Conservation (phyloP, 176 grass and related monocot species). For the Rhynchospora pubera region DNA sequence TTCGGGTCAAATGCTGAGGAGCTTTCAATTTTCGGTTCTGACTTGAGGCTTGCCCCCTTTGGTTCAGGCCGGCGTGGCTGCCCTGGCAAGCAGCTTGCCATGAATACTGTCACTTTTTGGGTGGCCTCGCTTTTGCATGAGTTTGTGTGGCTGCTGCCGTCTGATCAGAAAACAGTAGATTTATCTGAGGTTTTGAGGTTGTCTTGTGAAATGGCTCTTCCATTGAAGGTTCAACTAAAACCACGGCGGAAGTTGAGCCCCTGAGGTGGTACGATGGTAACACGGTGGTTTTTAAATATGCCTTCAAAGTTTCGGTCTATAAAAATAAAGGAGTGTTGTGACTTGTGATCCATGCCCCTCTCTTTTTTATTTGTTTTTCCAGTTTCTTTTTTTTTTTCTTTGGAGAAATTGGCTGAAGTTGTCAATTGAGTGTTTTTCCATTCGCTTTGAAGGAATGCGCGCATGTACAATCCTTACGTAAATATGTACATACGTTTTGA, state of each 20-base stretch:
- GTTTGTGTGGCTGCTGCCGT: slow-evolving; percentile 31
- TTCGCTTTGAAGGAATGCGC: too few species aligned
- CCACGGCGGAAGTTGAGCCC: not conserved
- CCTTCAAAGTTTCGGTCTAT: too few species aligned
- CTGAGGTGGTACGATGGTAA: not conserved
- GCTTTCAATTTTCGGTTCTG: slow-evolving; percentile 42
- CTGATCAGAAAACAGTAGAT: slow-evolving; percentile 11
- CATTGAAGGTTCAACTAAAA: slow-evolving; percentile 34
- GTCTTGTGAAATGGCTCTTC: slow-evolving; percentile 79
- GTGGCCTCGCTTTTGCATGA: slow-evolving; percentile 70
- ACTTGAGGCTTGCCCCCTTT: slow-evolving; percentile 74
- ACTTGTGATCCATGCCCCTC: too few species aligned
- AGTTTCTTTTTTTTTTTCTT: not conserved
- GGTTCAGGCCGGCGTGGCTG: slow-evolving; percentile 66
- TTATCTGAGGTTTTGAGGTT: slow-evolving; percentile 68
- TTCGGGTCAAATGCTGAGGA: not conserved
- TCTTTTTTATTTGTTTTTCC: not conserved
- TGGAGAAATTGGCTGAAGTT: not conserved
- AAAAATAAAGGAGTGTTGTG: too few species aligned
- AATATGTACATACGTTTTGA: too few species aligned
- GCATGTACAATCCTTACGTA: too few species aligned
- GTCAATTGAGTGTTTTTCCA: too few species aligned
- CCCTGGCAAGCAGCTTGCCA: slow-evolving; percentile 74
- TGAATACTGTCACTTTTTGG: slow-evolving; percentile 75
- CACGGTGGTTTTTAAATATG: not conserved